Percentiles rank a stretch among this genome's conserved stretches.
phyloP scores from a whole-genome alignment of 192 early-diverging fungal species.

The Linnemannia exigua region DNA sequence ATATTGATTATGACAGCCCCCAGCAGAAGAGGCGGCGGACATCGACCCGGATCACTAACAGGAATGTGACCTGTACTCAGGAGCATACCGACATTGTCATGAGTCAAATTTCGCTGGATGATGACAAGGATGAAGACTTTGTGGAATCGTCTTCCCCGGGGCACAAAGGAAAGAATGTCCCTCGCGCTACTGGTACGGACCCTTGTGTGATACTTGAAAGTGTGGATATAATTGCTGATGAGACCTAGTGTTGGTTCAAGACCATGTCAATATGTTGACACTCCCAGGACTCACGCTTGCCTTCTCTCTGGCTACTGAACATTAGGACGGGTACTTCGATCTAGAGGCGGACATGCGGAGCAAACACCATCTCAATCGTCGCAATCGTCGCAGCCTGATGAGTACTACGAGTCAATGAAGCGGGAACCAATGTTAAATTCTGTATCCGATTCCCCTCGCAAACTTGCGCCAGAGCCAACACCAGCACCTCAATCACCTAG shows the following conservation, averaged over 20 bases:
- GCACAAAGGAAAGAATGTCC: slow-evolving; percentile 29
- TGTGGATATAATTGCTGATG: neutral
- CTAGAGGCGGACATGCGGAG: slow-evolving; percentile 22
- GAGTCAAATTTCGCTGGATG: neutral
- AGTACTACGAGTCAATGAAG: neutral
- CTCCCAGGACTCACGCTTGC: neutral
- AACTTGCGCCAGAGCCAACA: neutral
- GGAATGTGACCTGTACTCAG: neutral
- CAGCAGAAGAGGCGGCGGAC: slow-evolving; percentile 46
- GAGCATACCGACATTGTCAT: slow-evolving; percentile 8
- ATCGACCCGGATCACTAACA: slow-evolving; percentile 21
- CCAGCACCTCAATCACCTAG: neutral
- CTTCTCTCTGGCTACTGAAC: neutral
- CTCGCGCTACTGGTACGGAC: slow-evolving; percentile 11
- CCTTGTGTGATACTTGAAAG: neutral
- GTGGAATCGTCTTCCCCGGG: neutral
- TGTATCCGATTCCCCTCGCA: neutral
- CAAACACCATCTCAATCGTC: neutral
- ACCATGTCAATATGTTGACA: neutral
- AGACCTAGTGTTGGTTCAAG: neutral
- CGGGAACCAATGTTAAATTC: neutral
- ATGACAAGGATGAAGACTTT: slow-evolving; percentile 44
- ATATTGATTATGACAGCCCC: slow-evolving; percentile 13
- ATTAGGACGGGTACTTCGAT: slow-evolving; percentile 30
- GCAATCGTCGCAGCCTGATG: neutral